A percentile compares a stretch with the other conserved stretches of the same genome.
Conservation (phyloP, 208 protist species). For the Trypanosoma mega region DNA sequence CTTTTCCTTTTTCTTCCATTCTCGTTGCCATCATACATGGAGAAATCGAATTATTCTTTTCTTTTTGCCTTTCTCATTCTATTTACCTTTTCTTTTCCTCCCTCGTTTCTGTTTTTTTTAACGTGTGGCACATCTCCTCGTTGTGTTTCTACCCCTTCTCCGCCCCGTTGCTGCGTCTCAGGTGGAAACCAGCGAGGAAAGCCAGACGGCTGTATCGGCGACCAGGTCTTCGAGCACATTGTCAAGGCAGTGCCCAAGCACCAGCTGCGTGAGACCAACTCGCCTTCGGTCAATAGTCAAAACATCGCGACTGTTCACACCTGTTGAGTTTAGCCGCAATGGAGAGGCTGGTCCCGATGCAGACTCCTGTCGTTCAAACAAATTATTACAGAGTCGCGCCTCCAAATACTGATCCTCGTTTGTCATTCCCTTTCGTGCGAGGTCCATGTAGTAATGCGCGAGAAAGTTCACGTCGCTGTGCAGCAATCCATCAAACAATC, state of each 20-base stretch:
- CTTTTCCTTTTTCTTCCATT: too few species aligned
- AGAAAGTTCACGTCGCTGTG: slow-evolving; percentile 24
- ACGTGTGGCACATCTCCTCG: slow-evolving; percentile 5
- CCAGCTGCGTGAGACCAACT: slow-evolving; percentile 23
- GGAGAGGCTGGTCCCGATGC: not conserved
- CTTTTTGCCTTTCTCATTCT: too few species aligned
- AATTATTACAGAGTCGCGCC: slow-evolving; percentile 29
- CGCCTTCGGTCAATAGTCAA: slow-evolving; percentile 42
- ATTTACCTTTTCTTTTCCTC: too few species aligned
- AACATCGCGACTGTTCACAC: slow-evolving; percentile 8
- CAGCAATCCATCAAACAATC: slow-evolving; percentile 19
- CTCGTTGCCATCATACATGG: too few species aligned
- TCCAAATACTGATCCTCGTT: slow-evolving; percentile 23
- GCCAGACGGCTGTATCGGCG: slow-evolving; percentile 57
- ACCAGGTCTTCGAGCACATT: slow-evolving; percentile 61
- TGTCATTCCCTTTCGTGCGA: slow-evolving; percentile 16
- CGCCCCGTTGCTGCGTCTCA: not conserved
- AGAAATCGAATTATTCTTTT: too few species aligned
- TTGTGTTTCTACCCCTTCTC: slow-evolving; percentile 9
- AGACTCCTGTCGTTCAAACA: slow-evolving; percentile 23
- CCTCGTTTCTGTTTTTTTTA: too few species aligned
- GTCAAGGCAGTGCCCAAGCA: slow-evolving; percentile 62
- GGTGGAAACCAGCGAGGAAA: slow-evolving; percentile 16
- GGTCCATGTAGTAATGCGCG: slow-evolving; percentile 22
- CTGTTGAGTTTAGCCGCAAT: not conserved